Base-by-base conservation (phyloP, 495 filamentous ascomycete genomes). In the Tetracladium setigerum region DNA sequence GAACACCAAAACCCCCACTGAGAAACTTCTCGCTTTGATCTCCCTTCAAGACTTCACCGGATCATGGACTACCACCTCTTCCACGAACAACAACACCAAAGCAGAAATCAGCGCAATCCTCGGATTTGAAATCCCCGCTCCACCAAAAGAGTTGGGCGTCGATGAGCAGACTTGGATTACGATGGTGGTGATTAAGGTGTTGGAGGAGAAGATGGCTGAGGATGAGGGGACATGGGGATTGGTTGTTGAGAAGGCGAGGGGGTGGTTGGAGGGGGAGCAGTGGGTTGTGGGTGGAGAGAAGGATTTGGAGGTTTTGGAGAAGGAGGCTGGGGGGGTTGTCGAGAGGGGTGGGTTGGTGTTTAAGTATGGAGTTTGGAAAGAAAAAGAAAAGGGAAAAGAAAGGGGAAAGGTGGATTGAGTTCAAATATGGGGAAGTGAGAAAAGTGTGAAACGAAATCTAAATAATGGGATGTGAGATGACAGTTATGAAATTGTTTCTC, bases 31-130 rank as follows among this genome's bases (percentile, higher is more conserved):
- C 8, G 35, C 32, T 0, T 47, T 80, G 0, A 68, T 79, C 14
- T 44, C 30, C 1, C 51, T 77, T 24, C 77, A 82, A 57, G 54
- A 54, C 14, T 80, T 81, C 44, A 59, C 67, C 2, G 78, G 77
- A 0, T 64, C 53, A 32, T 79, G 73, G 74, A 32, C 47, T 4
- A 64, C 57, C 46, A n/a, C n/a, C n/a, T n/a, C n/a, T n/a, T n/a
- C n/a, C n/a, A 27, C 7, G 22, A 3, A 27, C 3, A 27, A 3
- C 22, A 43, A 30, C 47, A 11, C 3, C 17, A 44, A 27, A 6
- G 35, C 10, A 2, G 16, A 44, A n/a, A 30, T 63, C 9, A 15
- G 47, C 1, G 31, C 31, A 5, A 35, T 69, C 11, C 36, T 67
- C 14, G 46, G 41, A 3, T 22, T 68, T 14, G 44, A 24, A 9